Evolutionary conservation across 1,139 yeast species (phyloP), one percentile per base, ranked within the genome.

Genomic region (Yamadazyma blattariae): DNA sequence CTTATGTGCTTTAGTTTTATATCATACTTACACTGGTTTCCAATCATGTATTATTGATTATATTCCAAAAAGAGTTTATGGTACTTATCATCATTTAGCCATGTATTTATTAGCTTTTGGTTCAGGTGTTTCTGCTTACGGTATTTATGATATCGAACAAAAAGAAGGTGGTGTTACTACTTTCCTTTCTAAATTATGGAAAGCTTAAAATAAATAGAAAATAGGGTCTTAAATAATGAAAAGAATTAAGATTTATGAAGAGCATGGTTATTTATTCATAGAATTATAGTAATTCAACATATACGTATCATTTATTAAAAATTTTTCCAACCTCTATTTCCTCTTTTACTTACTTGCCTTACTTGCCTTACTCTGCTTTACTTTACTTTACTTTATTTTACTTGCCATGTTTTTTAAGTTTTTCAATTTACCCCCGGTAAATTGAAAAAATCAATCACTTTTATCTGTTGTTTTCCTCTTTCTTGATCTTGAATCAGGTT

Each of bases 1-100:
- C 4, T 65, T 87, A 44, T 74, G 84, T 25, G 68, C 82, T 10
- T 59, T 80, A 20, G 59, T 87, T 33, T 64, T 90, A 46, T 71
- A 79, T 48, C 97, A 90, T 64, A 72, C 82, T 39, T 86, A 85
- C 59, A 73, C 80, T 38, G 97, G 97, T 0, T 76, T 90, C 63
- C 81, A 80, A 52, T 72, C 95, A 27, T 87, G 96, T 65, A 88
- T 90, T 54, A 77, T 81, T 42, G 97, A 90, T 61, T 89, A 89
- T 63, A 82, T 90, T 44, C 97, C 96, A 36, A 69, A 71, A 60
- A 77, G 96, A 58, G 87, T 82, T 26, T 90, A 81, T 57, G 95
- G 95, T 8, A 53, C 68, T 29, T 75, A 83, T 74, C 84, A 85
- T 62, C 72, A 68, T 38, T 55, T 70, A 30, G 86, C 92, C 37